Conservation (phyloP, 306 rosid species). For the Prosopis cineraria region DNA sequence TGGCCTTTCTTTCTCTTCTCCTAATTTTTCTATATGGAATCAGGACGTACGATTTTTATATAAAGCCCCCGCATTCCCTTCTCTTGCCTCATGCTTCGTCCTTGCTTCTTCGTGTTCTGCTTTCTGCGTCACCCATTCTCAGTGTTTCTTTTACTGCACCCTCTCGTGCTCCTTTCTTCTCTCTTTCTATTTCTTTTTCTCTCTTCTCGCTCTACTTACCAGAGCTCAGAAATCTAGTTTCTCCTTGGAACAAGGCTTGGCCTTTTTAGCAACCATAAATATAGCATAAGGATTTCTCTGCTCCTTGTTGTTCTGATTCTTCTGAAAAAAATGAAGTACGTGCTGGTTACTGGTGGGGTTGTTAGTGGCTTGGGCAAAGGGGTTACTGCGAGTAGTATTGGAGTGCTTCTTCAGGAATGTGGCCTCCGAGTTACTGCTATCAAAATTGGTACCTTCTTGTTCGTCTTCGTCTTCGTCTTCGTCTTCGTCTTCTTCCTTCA, state of each 20-base stretch:
- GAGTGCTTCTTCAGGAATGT: constrained; percentile 87
- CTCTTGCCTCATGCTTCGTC: background rate
- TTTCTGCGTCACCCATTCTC: background rate
- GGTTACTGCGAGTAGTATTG: constrained; percentile 94
- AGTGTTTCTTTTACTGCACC: background rate
- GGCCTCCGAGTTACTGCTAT: constrained; percentile 91
- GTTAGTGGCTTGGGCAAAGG: constrained; percentile 98
- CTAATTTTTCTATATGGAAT: background rate
- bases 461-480: constrained; percentile 15
- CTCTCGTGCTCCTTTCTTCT: background rate
- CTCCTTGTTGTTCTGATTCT: background rate
- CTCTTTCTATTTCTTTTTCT: background rate
- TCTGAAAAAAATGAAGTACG: constrained; percentile 68
- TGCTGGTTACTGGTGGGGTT: constrained; percentile 91
- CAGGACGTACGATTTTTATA: too few species aligned
- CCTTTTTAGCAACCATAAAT: background rate
- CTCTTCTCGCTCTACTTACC: background rate
- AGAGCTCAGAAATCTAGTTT: background rate
- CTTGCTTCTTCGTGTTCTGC: background rate
- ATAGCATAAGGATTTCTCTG: background rate
- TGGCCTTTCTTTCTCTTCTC: background rate
- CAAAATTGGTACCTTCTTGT: constrained; percentile 69
- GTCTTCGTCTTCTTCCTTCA: background rate
- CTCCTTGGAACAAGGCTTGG: background rate
- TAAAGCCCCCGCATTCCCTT: constrained; percentile 35